Conservation (phyloP, 192 early-diverging fungal genomes). For the Backusella tarrabulga region DNA sequence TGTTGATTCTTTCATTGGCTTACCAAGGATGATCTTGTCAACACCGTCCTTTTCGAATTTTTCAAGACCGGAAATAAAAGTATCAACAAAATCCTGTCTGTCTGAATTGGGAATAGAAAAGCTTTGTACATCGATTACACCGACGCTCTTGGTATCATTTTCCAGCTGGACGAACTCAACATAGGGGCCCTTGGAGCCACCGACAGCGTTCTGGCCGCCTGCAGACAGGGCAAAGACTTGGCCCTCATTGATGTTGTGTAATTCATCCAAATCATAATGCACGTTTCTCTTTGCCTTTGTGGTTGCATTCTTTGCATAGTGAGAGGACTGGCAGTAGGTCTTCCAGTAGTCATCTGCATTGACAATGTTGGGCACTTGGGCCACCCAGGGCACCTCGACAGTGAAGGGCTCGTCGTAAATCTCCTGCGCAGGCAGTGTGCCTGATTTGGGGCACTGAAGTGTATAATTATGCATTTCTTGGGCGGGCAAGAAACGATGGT, state of each 20-base stretch:
- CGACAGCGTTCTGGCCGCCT: constrained; percentile 3
- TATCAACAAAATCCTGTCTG: constrained; percentile 27
- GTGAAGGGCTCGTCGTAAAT: constrained; percentile 34
- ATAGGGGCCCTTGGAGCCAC: background rate
- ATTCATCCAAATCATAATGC: constrained; percentile 12
- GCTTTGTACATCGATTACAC: constrained; percentile 34
- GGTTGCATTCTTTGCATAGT: background rate
- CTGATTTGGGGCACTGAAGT: constrained; percentile 26
- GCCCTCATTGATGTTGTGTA: constrained; percentile 23
- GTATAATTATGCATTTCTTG: constrained; percentile 35
- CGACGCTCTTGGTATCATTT: constrained; percentile 18
- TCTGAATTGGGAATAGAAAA: constrained; percentile 31
- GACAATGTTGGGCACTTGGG: constrained; percentile 19
- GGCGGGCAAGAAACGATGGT: constrained; percentile 38
- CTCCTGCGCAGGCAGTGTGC: constrained; percentile 19
- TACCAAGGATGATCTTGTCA: constrained; percentile 34
- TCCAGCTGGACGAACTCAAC: constrained; percentile 23
- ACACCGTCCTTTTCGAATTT: constrained; percentile 25
- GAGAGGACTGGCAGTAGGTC: constrained; percentile 25
- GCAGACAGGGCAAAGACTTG: constrained; percentile 25
- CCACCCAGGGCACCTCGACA: constrained; percentile 35
- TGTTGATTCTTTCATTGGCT: background rate
- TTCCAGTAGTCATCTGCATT: constrained; percentile 32
- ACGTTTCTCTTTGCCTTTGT: constrained; percentile 9
- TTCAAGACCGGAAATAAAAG: constrained; percentile 20